phyloP scores from a whole-genome alignment of 257 asterid genomes.

The Craterostigma plantagineum region DNA sequence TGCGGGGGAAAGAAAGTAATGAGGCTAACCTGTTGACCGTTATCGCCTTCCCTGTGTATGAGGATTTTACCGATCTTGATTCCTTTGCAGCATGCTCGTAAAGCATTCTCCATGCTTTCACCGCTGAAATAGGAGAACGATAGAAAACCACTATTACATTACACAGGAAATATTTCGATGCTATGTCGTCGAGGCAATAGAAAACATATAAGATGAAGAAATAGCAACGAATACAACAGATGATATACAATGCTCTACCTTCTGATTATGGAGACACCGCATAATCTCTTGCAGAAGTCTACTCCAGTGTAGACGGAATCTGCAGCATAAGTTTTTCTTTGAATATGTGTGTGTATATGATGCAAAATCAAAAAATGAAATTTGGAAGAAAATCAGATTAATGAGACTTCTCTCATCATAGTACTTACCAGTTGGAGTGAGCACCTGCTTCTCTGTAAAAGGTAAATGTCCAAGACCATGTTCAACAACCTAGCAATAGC shows the following conservation, averaged over 20 bases:
- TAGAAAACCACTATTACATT: neutral
- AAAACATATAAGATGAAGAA: neutral
- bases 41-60: slow-evolving; percentile 92
- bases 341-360: no score
- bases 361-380: no score
- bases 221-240: slow-evolving; percentile 1
- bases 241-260: slow-evolving; percentile 27
- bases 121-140: slow-evolving; percentile 21
- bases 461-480: slow-evolving; percentile 99
- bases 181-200: no score
- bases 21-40: slow-evolving; percentile 66
- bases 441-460: slow-evolving; percentile 92
- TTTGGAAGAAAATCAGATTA: no score
- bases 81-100: slow-evolving; percentile 98
- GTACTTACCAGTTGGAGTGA: slow-evolving; percentile 85
- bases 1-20: neutral
- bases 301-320: slow-evolving; percentile 92
- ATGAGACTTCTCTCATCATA: no score
- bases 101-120: slow-evolving; percentile 87
- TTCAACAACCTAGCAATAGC: slow-evolving; percentile 90
- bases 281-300: slow-evolving; percentile 90
- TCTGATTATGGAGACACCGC: slow-evolving; percentile 93
- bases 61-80: slow-evolving; percentile 95
- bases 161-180: neutral
- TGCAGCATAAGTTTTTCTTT: slow-evolving; percentile 20